A percentile compares a stretch with the other conserved stretches of the same genome.
Conservation (phyloP, 345 rosid species). For the Anastatica hierochuntica region DNA sequence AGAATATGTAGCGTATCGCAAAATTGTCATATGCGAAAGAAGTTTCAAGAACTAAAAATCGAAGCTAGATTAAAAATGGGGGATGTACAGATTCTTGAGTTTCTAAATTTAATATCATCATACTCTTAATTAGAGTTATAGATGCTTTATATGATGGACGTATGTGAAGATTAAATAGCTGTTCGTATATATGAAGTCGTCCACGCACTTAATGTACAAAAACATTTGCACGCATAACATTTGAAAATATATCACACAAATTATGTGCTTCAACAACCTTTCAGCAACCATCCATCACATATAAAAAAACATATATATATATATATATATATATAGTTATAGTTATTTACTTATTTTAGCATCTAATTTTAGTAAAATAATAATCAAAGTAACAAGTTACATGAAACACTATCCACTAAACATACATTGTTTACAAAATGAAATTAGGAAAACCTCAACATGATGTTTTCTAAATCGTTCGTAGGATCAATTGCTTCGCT, state of each 20-base stretch:
- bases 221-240: background rate
- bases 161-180: background rate
- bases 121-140: background rate
- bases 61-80: background rate
- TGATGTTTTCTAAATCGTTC: too few species aligned
- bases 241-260: conserved; percentile 8
- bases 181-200: background rate
- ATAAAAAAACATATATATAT: too few species aligned
- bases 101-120: background rate
- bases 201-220: conserved; percentile 5
- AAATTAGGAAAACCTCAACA: too few species aligned
- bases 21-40: background rate
- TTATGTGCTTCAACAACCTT: conserved; percentile 18
- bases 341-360: too few species aligned
- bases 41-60: background rate
- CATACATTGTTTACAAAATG: too few species aligned
- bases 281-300: conserved; percentile 6
- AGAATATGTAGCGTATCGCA: too few species aligned
- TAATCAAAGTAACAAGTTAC: too few species aligned
- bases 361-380: too few species aligned
- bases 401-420: too few species aligned
- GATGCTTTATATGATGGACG: background rate
- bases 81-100: background rate
- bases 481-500: too few species aligned
- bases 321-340: too few species aligned